Conservation (phyloP, 306 rosid genomes). For the Begonia peltatifolia region DNA sequence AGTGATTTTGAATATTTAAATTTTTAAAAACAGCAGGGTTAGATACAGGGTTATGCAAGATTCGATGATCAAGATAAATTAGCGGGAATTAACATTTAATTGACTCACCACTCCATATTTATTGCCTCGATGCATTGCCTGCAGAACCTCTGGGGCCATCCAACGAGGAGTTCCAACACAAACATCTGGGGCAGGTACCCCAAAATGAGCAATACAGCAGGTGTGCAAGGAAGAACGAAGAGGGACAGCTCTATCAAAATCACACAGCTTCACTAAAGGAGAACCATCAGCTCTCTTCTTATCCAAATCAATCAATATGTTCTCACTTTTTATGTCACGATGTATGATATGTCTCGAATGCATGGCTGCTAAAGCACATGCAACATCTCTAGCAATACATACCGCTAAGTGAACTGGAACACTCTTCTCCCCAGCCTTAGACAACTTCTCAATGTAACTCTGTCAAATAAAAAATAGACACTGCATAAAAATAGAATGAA, state of each 20-base stretch:
- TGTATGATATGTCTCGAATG: constrained; percentile 89
- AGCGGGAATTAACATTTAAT: not conserved
- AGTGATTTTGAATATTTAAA: too few relatives aligned
- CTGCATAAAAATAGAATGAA: too few relatives aligned
- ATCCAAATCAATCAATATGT: constrained; percentile 64
- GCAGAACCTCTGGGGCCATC: constrained; percentile 99
- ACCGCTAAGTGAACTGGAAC: constrained; percentile 53
- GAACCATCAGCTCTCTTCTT: constrained; percentile 56
- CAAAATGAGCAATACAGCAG: constrained; percentile 78
- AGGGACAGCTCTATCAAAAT: constrained; percentile 95
- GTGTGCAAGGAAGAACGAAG: constrained; percentile 63
- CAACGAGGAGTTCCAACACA: constrained; percentile 97
- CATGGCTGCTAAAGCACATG: constrained; percentile 68
- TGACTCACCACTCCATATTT: constrained; percentile 70
- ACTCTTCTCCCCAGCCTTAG: constrained; percentile 57
- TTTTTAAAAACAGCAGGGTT: too few relatives aligned
- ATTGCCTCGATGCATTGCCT: constrained; percentile 43
- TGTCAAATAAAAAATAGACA: constrained; percentile 15
- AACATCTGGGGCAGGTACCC: constrained; percentile 61
- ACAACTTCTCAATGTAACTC: constrained; percentile 58
- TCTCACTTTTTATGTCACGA: constrained; percentile 93
- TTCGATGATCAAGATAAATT: too few relatives aligned
- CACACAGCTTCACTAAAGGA: constrained; percentile 82
- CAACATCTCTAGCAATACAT: constrained; percentile 63
- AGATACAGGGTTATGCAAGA: too few relatives aligned